Percentiles rank a stretch among this genome's conserved stretches.
phyloP scores from a whole-genome alignment of 2,329 filamentous ascomycete genomes.

The Chrysoporthe cubensis region DNA sequence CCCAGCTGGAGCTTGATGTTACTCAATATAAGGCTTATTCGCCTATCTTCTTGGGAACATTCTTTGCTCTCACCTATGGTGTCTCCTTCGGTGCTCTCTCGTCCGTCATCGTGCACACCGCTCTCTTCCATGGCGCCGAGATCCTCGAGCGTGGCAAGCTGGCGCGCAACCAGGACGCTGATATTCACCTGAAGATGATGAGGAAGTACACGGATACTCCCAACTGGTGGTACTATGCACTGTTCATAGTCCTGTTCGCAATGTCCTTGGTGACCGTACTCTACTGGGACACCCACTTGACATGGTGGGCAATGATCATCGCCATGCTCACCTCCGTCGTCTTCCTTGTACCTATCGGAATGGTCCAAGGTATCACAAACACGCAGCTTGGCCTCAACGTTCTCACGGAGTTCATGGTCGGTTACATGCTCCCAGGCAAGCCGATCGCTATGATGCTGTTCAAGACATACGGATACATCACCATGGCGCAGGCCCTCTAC shows the following conservation, averaged over 20 bases:
- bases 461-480: constrained; percentile 55
- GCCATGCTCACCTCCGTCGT: constrained; percentile 35
- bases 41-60: constrained; percentile 20
- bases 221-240: constrained; percentile 29
- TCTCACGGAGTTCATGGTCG: constrained; percentile 54
- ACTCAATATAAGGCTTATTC: constrained; percentile 23
- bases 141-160: constrained; percentile 31
- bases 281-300: constrained; percentile 28
- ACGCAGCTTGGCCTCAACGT: constrained; percentile 52
- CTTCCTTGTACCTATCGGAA: constrained; percentile 40
- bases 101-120: constrained; percentile 25
- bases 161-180: constrained; percentile 29
- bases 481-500: constrained; percentile 47
- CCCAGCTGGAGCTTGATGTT: constrained; percentile 22
- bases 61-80: constrained; percentile 24
- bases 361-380: constrained; percentile 40
- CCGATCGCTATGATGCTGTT: constrained; percentile 59
- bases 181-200: constrained; percentile 30
- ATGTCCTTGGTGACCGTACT: constrained; percentile 26
- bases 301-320: constrained; percentile 32
- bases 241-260: constrained; percentile 26
- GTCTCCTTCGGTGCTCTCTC: constrained; percentile 23
- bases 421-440: constrained; percentile 55
- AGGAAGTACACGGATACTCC: constrained; percentile 28
- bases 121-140: constrained; percentile 33